Conservation (phyloP, 345 rosid genomes). For the Salix brachista region DNA sequence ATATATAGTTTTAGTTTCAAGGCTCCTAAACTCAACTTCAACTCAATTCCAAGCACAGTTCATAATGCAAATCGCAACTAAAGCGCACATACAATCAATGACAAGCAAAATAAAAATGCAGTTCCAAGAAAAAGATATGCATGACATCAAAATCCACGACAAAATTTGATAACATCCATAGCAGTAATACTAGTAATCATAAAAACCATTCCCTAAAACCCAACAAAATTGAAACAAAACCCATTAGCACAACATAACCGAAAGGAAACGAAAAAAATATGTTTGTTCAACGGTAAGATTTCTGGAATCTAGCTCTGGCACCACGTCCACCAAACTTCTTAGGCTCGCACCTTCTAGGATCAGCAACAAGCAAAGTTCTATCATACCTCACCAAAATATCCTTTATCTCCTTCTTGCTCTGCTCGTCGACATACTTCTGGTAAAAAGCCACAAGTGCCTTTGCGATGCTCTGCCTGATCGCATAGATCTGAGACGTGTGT, state of each 20-base stretch:
- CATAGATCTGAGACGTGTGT: conserved; percentile 85
- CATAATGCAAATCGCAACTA: background rate
- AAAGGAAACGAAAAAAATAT: background rate
- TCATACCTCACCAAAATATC: conserved; percentile 76
- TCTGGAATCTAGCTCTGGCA: conserved; percentile 89
- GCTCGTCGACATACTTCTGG: conserved; percentile 87
- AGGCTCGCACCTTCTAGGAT: conserved; percentile 87
- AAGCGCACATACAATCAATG: background rate
- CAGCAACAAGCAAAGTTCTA: conserved; percentile 81
- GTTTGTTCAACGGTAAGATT: conserved; percentile 68
- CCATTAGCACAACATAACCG: background rate
- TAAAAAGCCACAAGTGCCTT: conserved; percentile 78
- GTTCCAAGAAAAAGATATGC: background rate
- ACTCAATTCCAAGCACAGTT: background rate
- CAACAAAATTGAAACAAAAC: background rate
- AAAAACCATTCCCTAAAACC: background rate
- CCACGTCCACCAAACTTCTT: conserved; percentile 95
- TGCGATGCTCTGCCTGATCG: conserved; percentile 87
- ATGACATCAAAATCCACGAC: background rate
- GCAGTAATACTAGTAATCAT: background rate
- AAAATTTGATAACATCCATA: background rate
- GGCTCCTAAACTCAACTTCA: background rate
- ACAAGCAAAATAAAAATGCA: background rate
- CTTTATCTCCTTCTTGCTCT: conserved; percentile 82
- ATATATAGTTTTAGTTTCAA: too few species aligned